Percentiles rank a stretch among this genome's conserved stretches.
Conservation (phyloP, 345 rosid species). For the Linum tenue region DNA sequence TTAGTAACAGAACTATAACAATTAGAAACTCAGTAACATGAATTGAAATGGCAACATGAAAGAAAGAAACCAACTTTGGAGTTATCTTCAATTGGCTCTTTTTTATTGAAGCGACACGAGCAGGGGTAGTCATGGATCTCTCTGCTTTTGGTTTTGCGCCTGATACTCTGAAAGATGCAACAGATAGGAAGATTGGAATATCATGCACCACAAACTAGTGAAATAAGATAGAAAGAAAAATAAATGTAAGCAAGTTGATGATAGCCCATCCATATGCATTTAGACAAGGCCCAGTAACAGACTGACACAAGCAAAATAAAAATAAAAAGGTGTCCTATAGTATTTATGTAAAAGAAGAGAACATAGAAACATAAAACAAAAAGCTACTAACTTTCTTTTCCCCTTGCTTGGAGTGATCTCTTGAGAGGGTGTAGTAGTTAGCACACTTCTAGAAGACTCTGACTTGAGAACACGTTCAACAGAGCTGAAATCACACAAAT, state of each 20-base stretch:
- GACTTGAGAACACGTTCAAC: neutral
- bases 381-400: neutral
- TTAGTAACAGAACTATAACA: no score
- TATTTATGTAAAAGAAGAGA: neutral
- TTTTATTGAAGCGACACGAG: neutral
- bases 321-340: no score
- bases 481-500: neutral
- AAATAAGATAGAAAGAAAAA: constrained; percentile 5
- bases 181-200: neutral
- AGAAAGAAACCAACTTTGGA: neutral
- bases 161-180: neutral
- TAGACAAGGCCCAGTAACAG: no score
- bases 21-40: no score
- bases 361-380: neutral
- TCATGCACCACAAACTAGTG: neutral
- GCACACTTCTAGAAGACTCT: neutral
- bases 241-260: neutral
- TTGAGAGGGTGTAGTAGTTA: neutral
- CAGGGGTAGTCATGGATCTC: neutral
- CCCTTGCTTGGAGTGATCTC: neutral
- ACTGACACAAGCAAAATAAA: no score
- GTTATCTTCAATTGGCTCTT: neutral
- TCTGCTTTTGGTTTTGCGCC: neutral
- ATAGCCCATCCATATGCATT: no score
- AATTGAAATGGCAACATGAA: no score